phyloP scores from a whole-genome alignment of 2,329 filamentous ascomycete genomes.

The Colletotrichum sp. region DNA sequence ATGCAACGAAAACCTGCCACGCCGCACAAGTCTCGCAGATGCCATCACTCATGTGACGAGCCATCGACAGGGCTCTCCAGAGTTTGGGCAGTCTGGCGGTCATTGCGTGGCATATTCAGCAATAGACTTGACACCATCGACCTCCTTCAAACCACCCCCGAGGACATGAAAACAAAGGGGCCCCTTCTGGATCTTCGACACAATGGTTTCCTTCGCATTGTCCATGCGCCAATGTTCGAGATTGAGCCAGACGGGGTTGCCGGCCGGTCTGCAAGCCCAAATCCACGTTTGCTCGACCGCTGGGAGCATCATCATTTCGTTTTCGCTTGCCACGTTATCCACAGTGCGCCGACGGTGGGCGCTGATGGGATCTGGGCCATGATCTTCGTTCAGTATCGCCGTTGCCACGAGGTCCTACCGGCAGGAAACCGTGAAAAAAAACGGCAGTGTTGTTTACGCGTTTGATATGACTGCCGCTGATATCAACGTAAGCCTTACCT shows the following conservation, averaged over 20 bases:
- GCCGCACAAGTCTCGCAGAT: conserved; percentile 5
- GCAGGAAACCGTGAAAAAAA: neutral
- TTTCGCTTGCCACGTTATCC: neutral
- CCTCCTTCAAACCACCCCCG: neutral
- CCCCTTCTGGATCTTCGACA: neutral
- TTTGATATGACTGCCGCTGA: neutral
- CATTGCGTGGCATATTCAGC: neutral
- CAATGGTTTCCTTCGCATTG: neutral
- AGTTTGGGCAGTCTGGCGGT: neutral
- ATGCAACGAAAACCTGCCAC: neutral
- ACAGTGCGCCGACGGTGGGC: neutral
- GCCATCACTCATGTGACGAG: conserved; percentile 16
- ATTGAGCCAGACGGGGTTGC: neutral
- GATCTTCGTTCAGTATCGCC: neutral
- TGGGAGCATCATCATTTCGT: neutral
- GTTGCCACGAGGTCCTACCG: neutral
- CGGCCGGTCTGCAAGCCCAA: neutral
- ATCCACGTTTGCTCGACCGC: neutral
- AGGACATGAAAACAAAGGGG: neutral
- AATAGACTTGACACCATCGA: neutral
- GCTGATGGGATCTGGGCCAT: neutral
- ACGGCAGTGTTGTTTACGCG: neutral
- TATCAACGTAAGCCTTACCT: neutral
- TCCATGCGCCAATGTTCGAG: neutral
- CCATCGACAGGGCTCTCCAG: neutral